phyloP scores from a whole-genome alignment of 345 rosid genomes.

The Camelina hispida region DNA sequence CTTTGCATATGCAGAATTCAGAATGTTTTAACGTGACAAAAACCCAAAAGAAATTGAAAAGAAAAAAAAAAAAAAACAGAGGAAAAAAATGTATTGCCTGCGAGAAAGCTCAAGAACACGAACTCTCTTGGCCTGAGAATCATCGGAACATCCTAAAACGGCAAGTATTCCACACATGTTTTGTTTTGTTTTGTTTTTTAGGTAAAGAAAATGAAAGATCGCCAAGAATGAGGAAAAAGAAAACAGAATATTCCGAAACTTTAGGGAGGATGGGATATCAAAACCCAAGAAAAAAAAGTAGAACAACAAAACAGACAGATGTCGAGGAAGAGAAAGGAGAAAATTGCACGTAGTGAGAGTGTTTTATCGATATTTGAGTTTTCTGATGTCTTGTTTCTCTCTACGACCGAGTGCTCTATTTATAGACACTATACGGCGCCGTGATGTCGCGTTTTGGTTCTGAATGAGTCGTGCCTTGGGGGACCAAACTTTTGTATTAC shows the following conservation, averaged over 20 bases:
- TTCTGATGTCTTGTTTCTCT: constrained; percentile 12
- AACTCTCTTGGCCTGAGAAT: constrained; percentile 92
- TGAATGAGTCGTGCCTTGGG: background rate
- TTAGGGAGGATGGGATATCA: background rate
- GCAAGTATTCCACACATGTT: constrained; percentile 97
- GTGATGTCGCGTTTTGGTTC: constrained; percentile 37
- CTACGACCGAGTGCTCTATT: constrained; percentile 28
- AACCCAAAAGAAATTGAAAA: background rate
- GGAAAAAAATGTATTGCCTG: constrained; percentile 55
- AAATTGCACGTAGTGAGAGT: constrained; percentile 26
- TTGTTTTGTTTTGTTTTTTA: background rate
- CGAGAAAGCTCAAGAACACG: constrained; percentile 99
- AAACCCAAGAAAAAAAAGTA: background rate
- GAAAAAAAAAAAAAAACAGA: background rate
- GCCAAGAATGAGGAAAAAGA: background rate
- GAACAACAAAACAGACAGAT: constrained; percentile 6
- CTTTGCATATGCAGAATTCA: background rate
- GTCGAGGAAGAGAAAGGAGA: background rate
- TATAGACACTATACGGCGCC: constrained; percentile 43
- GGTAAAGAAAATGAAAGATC: background rate
- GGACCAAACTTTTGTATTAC: constrained; percentile 6
- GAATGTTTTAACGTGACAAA: background rate
- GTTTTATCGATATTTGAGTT: constrained; percentile 14
- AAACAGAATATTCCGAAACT: constrained; percentile 23
- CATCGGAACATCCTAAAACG: constrained; percentile 89